Conservation (phyloP, 164 flowering plant genomes). For the Stephania japonica region DNA sequence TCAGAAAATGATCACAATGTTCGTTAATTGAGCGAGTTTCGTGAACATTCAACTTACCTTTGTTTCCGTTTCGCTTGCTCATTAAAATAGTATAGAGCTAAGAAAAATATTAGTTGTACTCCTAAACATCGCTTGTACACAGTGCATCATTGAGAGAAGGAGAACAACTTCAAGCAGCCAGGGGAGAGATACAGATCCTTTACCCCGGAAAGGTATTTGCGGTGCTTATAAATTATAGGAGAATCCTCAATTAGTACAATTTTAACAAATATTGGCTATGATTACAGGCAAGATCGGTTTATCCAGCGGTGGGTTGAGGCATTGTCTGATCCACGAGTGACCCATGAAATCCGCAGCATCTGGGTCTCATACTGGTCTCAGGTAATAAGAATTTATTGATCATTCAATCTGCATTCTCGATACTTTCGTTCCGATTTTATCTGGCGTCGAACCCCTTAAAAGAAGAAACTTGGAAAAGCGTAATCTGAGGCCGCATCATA, state of each 20-base stretch:
- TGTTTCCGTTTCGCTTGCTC: background rate
- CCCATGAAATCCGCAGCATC: conserved; percentile 75
- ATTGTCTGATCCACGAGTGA: conserved; percentile 75
- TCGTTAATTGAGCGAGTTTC: background rate
- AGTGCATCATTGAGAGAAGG: conserved; percentile 79
- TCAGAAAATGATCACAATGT: too few relatives aligned
- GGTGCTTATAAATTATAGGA: background rate
- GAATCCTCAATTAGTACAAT: background rate
- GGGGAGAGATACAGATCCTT: conserved; percentile 93
- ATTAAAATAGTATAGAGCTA: background rate
- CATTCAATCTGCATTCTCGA: background rate
- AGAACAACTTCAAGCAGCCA: conserved; percentile 96
- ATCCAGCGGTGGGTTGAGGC: conserved; percentile 60
- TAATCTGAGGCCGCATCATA: too few relatives aligned
- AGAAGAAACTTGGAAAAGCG: background rate
- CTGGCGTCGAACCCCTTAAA: background rate
- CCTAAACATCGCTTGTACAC: conserved; percentile 9
- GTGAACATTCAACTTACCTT: background rate
- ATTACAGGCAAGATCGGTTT: conserved; percentile 80
- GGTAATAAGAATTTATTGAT: conserved; percentile 35
- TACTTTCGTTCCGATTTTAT: too few relatives aligned
- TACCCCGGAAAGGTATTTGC: conserved; percentile 65
- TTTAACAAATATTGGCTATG: background rate
- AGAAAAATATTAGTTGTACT: background rate
- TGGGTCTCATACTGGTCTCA: conserved; percentile 91